These are phyloP conservation scores for Pestalotiopsis sp. DNA, from an alignment of 2,329 filamentous ascomycete species.

Conservation along the genomic window DNA sequence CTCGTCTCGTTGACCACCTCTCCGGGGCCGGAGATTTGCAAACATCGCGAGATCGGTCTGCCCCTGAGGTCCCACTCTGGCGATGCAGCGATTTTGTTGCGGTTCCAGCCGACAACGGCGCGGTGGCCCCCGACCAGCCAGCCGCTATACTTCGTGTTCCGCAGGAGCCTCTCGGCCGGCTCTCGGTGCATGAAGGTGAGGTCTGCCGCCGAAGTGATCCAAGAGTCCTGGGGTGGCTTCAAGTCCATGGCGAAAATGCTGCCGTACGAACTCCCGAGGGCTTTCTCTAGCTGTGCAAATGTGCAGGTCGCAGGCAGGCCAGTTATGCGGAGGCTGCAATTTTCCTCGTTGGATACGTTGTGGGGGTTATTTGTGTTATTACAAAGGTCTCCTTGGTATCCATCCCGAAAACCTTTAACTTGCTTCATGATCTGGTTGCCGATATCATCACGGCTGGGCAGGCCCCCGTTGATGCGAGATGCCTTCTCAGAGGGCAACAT, in stretches of 20 bases:
- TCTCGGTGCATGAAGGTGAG: neutral
- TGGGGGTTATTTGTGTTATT: neutral
- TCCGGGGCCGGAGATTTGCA: neutral
- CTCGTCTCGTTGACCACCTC: neutral
- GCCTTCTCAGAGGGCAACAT: no score
- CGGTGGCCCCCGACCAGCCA: neutral
- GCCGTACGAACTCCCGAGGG: neutral
- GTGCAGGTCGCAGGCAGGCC: neutral
- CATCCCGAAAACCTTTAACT: neutral
- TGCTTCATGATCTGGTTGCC: no score
- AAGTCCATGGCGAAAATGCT: neutral
- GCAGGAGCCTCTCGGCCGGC: neutral
- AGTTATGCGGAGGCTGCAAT: neutral
- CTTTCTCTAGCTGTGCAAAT: neutral
- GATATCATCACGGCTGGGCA: no score
- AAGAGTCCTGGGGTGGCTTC: neutral
- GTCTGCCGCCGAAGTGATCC: neutral
- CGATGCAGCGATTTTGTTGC: neutral
- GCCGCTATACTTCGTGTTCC: neutral
- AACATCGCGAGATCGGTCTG: neutral
- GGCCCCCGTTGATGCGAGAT: no score
- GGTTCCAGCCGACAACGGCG: neutral
- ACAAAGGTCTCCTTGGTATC: neutral
- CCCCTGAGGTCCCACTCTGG: neutral
- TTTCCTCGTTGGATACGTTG: neutral